Percentiles rank a stretch among this genome's conserved stretches.
Conservation (phyloP, 768 basidiomycete species). For the Dendrothele bispora region DNA sequence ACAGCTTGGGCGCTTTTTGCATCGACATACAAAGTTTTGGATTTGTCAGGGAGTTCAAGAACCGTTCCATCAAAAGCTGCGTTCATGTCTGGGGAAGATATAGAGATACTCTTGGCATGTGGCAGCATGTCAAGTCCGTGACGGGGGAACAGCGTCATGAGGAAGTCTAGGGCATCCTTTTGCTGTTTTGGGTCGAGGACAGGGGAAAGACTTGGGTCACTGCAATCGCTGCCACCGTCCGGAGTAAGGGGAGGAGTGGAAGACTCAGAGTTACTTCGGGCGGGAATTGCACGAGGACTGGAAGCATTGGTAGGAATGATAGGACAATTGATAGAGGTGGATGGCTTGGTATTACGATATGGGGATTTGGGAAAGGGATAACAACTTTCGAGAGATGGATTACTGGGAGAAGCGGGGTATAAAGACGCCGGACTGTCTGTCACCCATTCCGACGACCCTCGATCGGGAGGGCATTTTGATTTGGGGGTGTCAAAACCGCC, state of each 20-base stretch:
- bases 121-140: constrained; percentile 67
- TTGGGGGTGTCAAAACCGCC: constrained; percentile 95
- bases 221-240: constrained; percentile 53
- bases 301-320: constrained; percentile 18
- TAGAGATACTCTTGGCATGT: constrained; percentile 73
- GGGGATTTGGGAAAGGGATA: constrained; percentile 17
- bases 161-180: constrained; percentile 73
- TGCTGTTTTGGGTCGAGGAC: constrained; percentile 42
- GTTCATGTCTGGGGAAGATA: constrained; percentile 68
- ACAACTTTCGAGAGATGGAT: constrained; percentile 24
- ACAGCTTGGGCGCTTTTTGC: constrained; percentile 80
- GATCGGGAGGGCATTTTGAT: constrained; percentile 90
- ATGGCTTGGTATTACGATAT: constrained; percentile 11
- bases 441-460: constrained; percentile 96
- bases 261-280: constrained; percentile 41
- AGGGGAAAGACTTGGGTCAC: constrained; percentile 32
- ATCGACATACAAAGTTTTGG: constrained; percentile 82
- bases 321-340: constrained; percentile 15
- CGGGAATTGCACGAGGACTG: constrained; percentile 43
- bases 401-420: constrained; percentile 42
- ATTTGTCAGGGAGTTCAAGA: constrained; percentile 65
- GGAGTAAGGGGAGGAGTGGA: constrained; percentile 82
- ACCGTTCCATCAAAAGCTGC: constrained; percentile 77
- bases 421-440: constrained; percentile 84
- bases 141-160: constrained; percentile 77